Conservation (phyloP, 164 flowering plant genomes). For the Piper longum region DNA sequence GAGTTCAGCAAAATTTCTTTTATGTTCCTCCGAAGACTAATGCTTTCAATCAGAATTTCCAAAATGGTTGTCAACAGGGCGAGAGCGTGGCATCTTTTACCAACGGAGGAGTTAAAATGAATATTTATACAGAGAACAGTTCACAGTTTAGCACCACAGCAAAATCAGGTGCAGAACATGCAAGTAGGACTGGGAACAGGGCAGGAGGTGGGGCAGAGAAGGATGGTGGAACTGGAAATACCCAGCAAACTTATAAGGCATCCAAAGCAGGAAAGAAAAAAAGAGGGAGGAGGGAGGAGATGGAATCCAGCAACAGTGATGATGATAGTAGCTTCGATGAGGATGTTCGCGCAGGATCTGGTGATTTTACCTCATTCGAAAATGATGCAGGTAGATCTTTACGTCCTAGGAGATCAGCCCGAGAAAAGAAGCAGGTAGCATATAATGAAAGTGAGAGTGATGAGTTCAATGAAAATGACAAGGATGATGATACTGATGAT, state of each 20-base stretch:
- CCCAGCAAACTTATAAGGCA: too few relatives aligned
- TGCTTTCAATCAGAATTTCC: conserved; percentile 8
- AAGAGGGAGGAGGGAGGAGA: conserved; percentile 22
- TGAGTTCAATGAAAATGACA: conserved; percentile 31
- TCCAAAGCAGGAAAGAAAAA: background rate
- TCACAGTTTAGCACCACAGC: conserved; percentile 1
- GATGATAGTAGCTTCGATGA: conserved; percentile 21
- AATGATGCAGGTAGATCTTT: conserved; percentile 7
- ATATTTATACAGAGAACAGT: conserved; percentile 2
- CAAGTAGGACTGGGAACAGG: background rate
- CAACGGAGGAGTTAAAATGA: conserved; percentile 11
- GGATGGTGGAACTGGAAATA: too few relatives aligned
- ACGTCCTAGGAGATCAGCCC: conserved; percentile 27
- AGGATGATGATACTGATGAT: conserved; percentile 5
- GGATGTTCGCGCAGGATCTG: conserved; percentile 10
- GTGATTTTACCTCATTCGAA: conserved; percentile 6
- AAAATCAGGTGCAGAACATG: background rate
- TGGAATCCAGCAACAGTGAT: conserved; percentile 38
- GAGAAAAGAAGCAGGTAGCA: conserved; percentile 32
- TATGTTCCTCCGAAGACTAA: conserved; percentile 4
- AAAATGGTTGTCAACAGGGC: conserved; percentile 6
- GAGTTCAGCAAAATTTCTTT: background rate
- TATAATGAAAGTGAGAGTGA: conserved; percentile 25
- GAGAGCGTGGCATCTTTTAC: conserved; percentile 2
- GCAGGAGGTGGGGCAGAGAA: conserved; percentile 11